Percentiles rank a stretch among this genome's conserved stretches.
Evolutionary conservation across 1,139 yeast genomes (phyloP).

Genomic region (Entelexis paramagnoliae): DNA sequence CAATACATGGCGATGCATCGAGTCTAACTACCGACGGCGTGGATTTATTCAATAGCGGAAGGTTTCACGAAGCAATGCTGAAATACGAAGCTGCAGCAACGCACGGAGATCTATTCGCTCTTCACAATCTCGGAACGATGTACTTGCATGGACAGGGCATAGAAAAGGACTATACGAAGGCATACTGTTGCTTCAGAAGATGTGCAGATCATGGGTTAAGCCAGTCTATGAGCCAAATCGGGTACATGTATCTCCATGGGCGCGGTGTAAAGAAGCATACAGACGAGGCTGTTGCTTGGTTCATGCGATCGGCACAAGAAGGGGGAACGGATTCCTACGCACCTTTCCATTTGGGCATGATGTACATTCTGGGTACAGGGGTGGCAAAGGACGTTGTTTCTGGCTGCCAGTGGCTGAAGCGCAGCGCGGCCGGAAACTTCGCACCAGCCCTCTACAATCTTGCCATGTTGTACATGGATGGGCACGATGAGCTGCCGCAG

Average conservation of each 20-base stretch:
- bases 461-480: conserved; percentile 17
- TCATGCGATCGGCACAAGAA: conserved; percentile 13
- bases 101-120: conserved; percentile 13
- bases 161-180: conserved; percentile 9
- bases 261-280: conserved; percentile 17
- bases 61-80: conserved; percentile 2
- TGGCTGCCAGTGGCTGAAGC: conserved; percentile 13
- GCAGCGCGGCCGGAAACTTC: conserved; percentile 16
- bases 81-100: conserved; percentile 13
- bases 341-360: conserved; percentile 18
- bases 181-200: conserved; percentile 14
- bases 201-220: conserved; percentile 17
- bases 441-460: conserved; percentile 22
- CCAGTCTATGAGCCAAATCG: conserved; percentile 23
- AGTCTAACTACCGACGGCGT: background rate
- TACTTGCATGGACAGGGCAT: conserved; percentile 24
- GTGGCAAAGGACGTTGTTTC: background rate
- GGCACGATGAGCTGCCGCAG: conserved; percentile 11
- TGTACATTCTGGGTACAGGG: conserved; percentile 19
- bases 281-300: conserved; percentile 19
- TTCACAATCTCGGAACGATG: conserved; percentile 24
- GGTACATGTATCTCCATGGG: conserved; percentile 23
- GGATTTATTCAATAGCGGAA: background rate
- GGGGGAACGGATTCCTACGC: conserved; percentile 17
- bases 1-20: background rate